A percentile compares a stretch with the other conserved stretches of the same genome.
These are phyloP conservation scores for Solanum tarijense DNA, from an alignment of 257 asterid genomes.

Conservation along the genomic window DNA sequence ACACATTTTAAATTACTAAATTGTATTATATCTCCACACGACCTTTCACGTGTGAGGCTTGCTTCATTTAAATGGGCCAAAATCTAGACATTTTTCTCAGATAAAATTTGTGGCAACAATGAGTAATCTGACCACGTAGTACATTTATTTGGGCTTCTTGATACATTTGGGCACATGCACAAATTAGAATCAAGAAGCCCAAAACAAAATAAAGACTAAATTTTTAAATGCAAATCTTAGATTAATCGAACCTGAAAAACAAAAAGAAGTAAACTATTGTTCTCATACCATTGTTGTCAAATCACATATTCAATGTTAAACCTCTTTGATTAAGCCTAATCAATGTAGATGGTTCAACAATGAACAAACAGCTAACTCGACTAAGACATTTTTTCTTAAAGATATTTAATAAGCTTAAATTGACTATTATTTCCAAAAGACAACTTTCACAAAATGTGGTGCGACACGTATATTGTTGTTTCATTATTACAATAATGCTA, in stretches of 20 bases:
- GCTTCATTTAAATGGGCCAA: too few relatives aligned
- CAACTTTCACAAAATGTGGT: background rate
- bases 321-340: background rate
- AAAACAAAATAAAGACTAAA: background rate
- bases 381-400: background rate
- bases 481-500: background rate
- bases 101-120: background rate
- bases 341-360: background rate
- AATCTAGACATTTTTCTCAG: too few relatives aligned
- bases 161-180: background rate
- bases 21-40: too few relatives aligned
- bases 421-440: background rate
- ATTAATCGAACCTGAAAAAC: background rate
- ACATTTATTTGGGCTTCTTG: background rate
- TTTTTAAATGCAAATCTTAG: background rate
- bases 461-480: background rate
- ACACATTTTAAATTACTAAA: too few relatives aligned
- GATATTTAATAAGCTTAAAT: background rate
- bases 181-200: background rate
- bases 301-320: background rate
- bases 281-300: background rate
- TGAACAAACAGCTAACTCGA: background rate
- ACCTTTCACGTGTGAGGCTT: too few relatives aligned
- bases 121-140: background rate
- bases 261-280: background rate